These are phyloP conservation scores for Hypericum perforatum DNA, from an alignment of 345 rosid genomes.

Conservation along the genomic window DNA sequence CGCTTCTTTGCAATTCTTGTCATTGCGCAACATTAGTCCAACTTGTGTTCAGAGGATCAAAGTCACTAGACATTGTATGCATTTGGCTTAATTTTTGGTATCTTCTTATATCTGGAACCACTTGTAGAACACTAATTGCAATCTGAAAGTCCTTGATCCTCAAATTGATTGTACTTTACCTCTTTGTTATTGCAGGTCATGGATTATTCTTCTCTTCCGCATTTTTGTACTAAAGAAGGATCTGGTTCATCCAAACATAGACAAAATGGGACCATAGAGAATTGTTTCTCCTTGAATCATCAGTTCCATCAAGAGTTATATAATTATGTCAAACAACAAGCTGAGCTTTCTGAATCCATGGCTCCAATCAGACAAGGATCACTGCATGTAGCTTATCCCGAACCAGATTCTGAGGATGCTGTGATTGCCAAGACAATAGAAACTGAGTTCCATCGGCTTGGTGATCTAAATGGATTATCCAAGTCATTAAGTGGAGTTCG, in stretches of 20 bases:
- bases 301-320: constrained; percentile 22
- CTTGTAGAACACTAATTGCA: too few relatives aligned
- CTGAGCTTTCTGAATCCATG: constrained; percentile 11
- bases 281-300: constrained; percentile 22
- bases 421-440: constrained; percentile 20
- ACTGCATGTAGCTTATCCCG: constrained; percentile 19
- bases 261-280: constrained; percentile 9
- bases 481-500: constrained; percentile 26
- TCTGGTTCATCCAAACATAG: constrained; percentile 30
- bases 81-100: too few relatives aligned
- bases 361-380: constrained; percentile 21
- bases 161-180: too few relatives aligned
- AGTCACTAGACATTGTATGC: too few relatives aligned
- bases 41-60: too few relatives aligned
- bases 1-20: too few relatives aligned
- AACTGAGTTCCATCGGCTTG: constrained; percentile 43
- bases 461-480: constrained; percentile 28
- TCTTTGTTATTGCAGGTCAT: constrained; percentile 13
- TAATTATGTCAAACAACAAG: constrained; percentile 19
- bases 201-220: constrained; percentile 24
- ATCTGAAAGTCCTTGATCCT: too few relatives aligned
- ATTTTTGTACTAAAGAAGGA: constrained; percentile 55
- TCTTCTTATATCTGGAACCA: too few relatives aligned
- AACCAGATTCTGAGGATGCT: constrained; percentile 19
- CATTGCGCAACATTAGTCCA: too few relatives aligned